Conservation (phyloP, 2,329 filamentous ascomycete species). For the Fusarium sp. region DNA sequence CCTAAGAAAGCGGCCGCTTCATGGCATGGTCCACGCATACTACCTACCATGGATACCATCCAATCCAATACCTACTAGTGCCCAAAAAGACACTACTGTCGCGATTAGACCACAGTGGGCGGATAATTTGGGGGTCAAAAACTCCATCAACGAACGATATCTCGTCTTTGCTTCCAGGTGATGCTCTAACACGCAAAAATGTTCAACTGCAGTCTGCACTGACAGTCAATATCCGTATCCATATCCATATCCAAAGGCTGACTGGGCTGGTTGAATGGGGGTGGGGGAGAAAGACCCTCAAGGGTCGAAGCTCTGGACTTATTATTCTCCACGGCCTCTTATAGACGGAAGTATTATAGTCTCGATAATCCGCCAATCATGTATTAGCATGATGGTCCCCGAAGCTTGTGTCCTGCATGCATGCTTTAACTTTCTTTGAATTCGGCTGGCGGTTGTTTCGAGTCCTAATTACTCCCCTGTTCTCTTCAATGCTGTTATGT, state of each 20-base stretch:
- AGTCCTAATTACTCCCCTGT: slow-evolving; percentile 22
- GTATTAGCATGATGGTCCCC: slow-evolving; percentile 9
- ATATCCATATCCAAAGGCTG: slow-evolving; percentile 1
- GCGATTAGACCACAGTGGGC: slow-evolving; percentile 23
- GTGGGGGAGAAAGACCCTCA: slow-evolving; percentile 12
- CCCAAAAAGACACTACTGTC: background rate
- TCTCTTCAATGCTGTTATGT: slow-evolving; percentile 38
- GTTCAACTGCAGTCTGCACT: background rate
- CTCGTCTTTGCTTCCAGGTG: slow-evolving; percentile 11
- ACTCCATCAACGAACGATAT: slow-evolving; percentile 29
- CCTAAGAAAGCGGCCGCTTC: background rate
- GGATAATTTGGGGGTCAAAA: slow-evolving; percentile 37
- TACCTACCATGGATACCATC: background rate
- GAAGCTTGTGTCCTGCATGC: slow-evolving; percentile 27
- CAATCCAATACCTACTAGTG: background rate
- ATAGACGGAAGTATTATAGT: slow-evolving; percentile 37
- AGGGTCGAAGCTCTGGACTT: slow-evolving; percentile 35
- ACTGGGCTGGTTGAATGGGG: slow-evolving; percentile 27
- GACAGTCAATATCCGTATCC: background rate
- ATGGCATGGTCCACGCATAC: background rate
- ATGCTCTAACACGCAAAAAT: slow-evolving; percentile 9
- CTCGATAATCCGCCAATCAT: slow-evolving; percentile 43
- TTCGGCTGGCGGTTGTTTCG: slow-evolving; percentile 41
- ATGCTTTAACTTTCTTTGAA: slow-evolving; percentile 19
- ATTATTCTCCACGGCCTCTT: slow-evolving; percentile 44